Base-by-base conservation (phyloP, 208 protist species). In the Leishmania arabica region DNA sequence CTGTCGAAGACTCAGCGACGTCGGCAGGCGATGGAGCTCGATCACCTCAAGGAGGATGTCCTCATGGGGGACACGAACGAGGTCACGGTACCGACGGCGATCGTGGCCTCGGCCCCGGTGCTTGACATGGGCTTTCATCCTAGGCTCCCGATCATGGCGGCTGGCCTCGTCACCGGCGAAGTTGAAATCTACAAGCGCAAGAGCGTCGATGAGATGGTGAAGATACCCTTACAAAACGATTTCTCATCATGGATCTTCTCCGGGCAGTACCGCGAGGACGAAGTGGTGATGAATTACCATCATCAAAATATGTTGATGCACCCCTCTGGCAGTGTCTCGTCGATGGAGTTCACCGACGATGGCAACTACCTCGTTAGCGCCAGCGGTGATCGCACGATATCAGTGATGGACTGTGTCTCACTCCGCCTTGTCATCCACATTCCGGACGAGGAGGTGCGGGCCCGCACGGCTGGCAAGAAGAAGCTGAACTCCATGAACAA, bases 331-430 rank as follows among this genome's bases (percentile, higher is more conserved):
- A 83, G 86, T 74, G 85, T 96, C 42, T 86, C 93, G 34, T 77
- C 89, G n/a, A 90, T 97, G 85, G 93, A 97, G 89, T 97, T 97
- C 83, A 97, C 95, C 4, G 95, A 96, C 80, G 91, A 96, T 77
- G 95, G 95, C 19, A 79, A 84, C 37, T 95, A 97, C 70, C 86
- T 97, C 21, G 95, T 96, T 6, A 92, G 91, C 49, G 90, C 83
- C 27, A 95, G 95, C 74, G 93, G 95, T 81, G 95, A 97, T 82
- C 83, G 90, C 70, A 94, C 87, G 58, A 88, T 97, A 37, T 92
- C 86, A 64, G 93, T 97, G 37, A 74, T 97, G 83, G 95, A 97
- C 88, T 97, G 95, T 77, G 91, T 92, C 21, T 86, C 91, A 31
- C 76, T 87, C 71, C 82, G 86, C 6, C 88, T 95, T 1, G 92